Base-by-base conservation (phyloP, 106 monocot species). In the Amphibolis antarctica region DNA sequence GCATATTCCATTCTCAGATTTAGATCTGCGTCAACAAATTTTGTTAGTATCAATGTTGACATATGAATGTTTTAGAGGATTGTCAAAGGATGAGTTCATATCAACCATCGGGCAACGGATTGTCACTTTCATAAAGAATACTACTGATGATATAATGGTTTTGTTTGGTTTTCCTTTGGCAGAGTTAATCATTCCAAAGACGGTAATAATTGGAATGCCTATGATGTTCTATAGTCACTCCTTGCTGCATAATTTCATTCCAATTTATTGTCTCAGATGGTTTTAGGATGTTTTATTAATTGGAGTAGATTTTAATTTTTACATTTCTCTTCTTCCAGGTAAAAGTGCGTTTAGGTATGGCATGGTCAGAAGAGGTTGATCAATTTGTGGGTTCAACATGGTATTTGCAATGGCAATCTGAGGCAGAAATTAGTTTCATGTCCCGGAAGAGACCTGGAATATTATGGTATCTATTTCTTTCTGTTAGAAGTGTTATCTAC, bases 401-500 rank as follows among this genome's bases (percentile, higher is more conserved):
- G 90, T 90, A 83, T 71, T 72, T 90, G 47, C 72, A 86, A 75
- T 90, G 90, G 90, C 90, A 90, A 59, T 78, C 85, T 44, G 80
- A 83, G 62, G 85, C 90, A 27, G 85, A 90, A 81, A 62, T 83
- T 13, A 86, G 76, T 76, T 71, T 76, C 52, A 78, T 25, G 67
- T 61, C 76, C 51, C 80, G 85, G 50, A 85, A 85, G 55, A 70
- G 31, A 14, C 68, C 73, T 22, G 62, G 44, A 46, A 73, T 90
- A 36, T 64, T 21, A 28, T 90, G 89, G 89, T 85, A 82, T 31
- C 44, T 82, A 20, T 85, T 82, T 82, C 82, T 90, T 66, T 52
- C 85, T 28, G 76, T 85, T 54, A 77, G 82, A 71, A 80, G 85
- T 51, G 21, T 42, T 49, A 66, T 75, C 27, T 90, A 73, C 78